Evolutionary conservation across 805 yeast genomes (phyloP).

Genomic region (Torulaspora quercuum): DNA sequence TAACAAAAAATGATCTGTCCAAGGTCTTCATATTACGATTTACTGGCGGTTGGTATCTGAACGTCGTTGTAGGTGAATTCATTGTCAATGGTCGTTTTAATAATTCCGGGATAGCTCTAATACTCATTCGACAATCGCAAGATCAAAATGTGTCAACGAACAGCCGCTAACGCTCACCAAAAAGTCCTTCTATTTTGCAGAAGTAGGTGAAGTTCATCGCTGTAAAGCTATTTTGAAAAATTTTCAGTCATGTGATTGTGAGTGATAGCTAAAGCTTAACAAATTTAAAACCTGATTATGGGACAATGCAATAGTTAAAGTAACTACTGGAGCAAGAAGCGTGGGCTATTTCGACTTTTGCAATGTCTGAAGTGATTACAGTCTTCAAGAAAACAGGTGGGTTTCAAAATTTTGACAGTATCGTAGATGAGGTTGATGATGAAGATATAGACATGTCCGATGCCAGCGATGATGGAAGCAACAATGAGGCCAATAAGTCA

Average conservation of each 20-base stretch:
- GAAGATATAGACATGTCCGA: slow-evolving; percentile 45
- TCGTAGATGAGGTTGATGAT: slow-evolving; percentile 28
- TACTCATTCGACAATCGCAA: slow-evolving; percentile 9
- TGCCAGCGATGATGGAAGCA: slow-evolving; percentile 32
- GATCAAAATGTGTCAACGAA: background rate
- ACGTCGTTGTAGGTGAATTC: slow-evolving; percentile 6
- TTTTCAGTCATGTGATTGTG: slow-evolving; percentile 15
- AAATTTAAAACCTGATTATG: too few species aligned
- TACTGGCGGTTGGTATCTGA: slow-evolving; percentile 56
- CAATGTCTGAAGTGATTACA: slow-evolving; percentile 32
- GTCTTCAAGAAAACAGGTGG: slow-evolving; percentile 29
- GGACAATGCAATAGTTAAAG: too few species aligned
- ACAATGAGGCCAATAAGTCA: slow-evolving; percentile 28
- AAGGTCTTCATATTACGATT: slow-evolving; percentile 60
- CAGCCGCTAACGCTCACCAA: too few species aligned
- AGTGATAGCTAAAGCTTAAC: too few species aligned
- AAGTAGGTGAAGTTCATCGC: slow-evolving; percentile 9
- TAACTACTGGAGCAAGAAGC: too few species aligned
- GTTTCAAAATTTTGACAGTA: slow-evolving; percentile 20
- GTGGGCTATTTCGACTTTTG: too few species aligned
- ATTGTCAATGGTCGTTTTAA: slow-evolving; percentile 5
- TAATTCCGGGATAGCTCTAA: slow-evolving; percentile 1
- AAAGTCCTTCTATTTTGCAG: background rate
- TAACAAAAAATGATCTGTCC: slow-evolving; percentile 62
- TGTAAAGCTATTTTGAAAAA: slow-evolving; percentile 19